Conservation (phyloP, 768 basidiomycete genomes). For the Lepiota venenata region DNA sequence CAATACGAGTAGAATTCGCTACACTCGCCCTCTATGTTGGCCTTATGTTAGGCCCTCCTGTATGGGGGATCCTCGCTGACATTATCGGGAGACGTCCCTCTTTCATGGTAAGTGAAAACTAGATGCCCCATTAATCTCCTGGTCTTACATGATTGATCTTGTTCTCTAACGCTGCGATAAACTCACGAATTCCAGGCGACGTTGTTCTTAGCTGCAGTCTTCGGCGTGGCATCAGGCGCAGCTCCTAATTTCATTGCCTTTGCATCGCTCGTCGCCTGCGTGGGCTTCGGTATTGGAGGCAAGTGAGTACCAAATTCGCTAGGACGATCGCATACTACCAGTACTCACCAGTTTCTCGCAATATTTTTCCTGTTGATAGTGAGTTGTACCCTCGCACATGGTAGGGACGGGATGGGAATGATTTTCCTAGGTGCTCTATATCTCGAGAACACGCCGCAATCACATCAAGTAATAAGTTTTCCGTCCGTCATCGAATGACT, state of each 20-base stretch:
- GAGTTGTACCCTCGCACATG: constrained; percentile 34
- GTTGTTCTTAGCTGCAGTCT: constrained; percentile 61
- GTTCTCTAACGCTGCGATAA: background rate
- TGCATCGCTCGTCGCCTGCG: constrained; percentile 48
- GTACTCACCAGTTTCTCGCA: background rate
- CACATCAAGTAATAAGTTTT: constrained; percentile 5
- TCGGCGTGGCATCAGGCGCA: constrained; percentile 61
- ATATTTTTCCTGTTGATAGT: constrained; percentile 7
- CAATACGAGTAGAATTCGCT: constrained; percentile 39
- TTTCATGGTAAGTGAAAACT: constrained; percentile 30
- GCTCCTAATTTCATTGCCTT: constrained; percentile 50
- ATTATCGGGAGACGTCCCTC: constrained; percentile 43
- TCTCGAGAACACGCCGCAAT: constrained; percentile 9
- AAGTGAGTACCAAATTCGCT: constrained; percentile 1
- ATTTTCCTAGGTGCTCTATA: constrained; percentile 4
- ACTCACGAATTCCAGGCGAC: constrained; percentile 56
- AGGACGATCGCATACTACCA: too few relatives aligned
- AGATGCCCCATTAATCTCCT: background rate
- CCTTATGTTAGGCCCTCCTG: constrained; percentile 44
- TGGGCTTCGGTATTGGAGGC: constrained; percentile 71
- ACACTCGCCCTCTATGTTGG: constrained; percentile 46
- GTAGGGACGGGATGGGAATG: background rate
- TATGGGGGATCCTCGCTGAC: constrained; percentile 49
- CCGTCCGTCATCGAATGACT: background rate
- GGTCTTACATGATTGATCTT: background rate